phyloP scores from a whole-genome alignment of 2,329 filamentous ascomycete species.

The Aschersonia sp. region DNA sequence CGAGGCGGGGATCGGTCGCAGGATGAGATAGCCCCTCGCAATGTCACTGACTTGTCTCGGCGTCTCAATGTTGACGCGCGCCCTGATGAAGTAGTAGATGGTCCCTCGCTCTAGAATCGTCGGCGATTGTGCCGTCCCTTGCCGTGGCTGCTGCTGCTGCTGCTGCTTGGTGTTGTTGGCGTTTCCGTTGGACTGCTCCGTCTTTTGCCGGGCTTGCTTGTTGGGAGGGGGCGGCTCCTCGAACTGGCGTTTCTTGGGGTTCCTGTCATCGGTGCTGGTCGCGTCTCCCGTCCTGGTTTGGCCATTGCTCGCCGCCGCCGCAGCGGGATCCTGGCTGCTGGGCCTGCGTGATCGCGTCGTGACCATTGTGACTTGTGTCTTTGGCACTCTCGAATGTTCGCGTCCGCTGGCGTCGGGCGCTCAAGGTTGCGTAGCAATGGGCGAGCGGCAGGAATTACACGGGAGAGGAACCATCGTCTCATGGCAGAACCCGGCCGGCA shows the following conservation, averaged over 20 bases:
- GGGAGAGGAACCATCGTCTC: too few relatives aligned
- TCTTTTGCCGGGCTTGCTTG: slow-evolving; percentile 1
- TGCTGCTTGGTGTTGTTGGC: background rate
- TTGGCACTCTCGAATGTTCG: too few relatives aligned
- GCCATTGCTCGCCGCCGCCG: too few relatives aligned
- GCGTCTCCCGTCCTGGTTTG: too few relatives aligned
- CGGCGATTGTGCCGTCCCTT: slow-evolving; percentile 16
- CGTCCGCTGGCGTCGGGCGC: too few relatives aligned
- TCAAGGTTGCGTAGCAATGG: too few relatives aligned
- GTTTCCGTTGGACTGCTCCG: slow-evolving; percentile 9
- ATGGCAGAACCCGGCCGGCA: too few relatives aligned
- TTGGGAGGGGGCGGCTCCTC: background rate
- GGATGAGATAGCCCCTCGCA: slow-evolving; percentile 63
- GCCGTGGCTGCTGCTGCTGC: slow-evolving; percentile 1
- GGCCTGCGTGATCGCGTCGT: background rate
- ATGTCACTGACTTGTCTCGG: slow-evolving; percentile 58
- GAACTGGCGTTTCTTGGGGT: background rate
- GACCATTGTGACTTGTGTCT: background rate
- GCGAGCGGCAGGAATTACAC: too few relatives aligned
- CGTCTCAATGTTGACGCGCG: slow-evolving; percentile 57
- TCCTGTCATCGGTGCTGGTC: background rate
- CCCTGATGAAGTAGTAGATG: slow-evolving; percentile 81
- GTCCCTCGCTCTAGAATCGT: slow-evolving; percentile 72
- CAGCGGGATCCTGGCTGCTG: background rate
- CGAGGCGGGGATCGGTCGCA: slow-evolving; percentile 50